Base-by-base conservation (phyloP, 768 basidiomycete genomes). In the Tricholoma bakamatsutake region DNA sequence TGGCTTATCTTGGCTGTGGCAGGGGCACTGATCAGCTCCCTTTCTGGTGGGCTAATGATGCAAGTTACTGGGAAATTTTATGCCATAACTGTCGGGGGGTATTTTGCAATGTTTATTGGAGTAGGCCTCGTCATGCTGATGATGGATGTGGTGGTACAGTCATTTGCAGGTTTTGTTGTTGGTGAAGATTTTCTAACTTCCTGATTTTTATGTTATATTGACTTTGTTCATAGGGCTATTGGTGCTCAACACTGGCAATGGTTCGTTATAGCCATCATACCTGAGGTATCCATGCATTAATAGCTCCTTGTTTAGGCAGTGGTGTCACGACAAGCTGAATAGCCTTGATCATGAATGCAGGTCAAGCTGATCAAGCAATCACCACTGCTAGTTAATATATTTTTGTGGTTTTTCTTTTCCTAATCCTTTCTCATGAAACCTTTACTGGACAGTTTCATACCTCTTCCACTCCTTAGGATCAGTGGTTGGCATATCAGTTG, bases 381-480 rank as follows among this genome's bases (percentile, higher is more conserved):
- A 83, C 83, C 1, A 87, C 83, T 9, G 83, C 83, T 35, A 80
- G 83, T 80, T 35, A 5, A 73, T 59, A 11, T 8, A 28, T 54
- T 9, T 7, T 11, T 3, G 21, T 24, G 3, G 21, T 21, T 27
- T 1, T 47, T 17, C 6, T 4, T 33, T 13, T 12, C 31, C 27
- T 21, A 42, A 3, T 53, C 10, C 31, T 46, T 9, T 49, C 33
- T 51, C 4, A 46, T 28, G 24, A 4, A 13, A 5, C 37, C n/a
- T n/a, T 13, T 31, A 15, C 1, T 9, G 10, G 11, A 9, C 17
- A 83, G 84, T 81, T 1, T 84, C 82, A 0, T 85, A 84, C 64
- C 81, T 87, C 34, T 85, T 85, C 72, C 80, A 83, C 34, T 84
- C 83, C 2, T 64, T 85, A 11, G 84, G 84, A 2, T 76, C 76